phyloP scores from a whole-genome alignment of 179 eudicot genomes.

The Gypsophila paniculata region DNA sequence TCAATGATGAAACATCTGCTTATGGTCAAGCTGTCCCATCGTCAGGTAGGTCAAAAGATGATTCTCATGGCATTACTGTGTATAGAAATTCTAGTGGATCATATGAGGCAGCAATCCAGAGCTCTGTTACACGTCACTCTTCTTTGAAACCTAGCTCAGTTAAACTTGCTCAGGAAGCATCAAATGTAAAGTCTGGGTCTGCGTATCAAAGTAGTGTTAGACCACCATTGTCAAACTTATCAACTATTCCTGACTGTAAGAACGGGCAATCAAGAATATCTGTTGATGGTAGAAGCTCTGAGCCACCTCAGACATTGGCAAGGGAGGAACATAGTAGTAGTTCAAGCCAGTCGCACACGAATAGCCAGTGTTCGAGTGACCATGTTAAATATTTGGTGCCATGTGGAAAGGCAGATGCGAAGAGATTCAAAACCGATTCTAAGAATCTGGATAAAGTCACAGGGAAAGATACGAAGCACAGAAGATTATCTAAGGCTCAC shows the following conservation, averaged over 20 bases:
- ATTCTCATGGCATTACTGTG: slow-evolving; percentile 31
- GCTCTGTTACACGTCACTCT: slow-evolving; percentile 24
- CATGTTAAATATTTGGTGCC: slow-evolving; percentile 27
- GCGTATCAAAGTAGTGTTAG: slow-evolving; percentile 19
- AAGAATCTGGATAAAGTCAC: slow-evolving; percentile 42
- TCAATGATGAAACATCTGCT: slow-evolving; percentile 27
- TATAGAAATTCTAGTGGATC: slow-evolving; percentile 25
- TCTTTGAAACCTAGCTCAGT: slow-evolving; percentile 29
- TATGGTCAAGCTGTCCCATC: slow-evolving; percentile 32
- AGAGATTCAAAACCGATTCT: slow-evolving; percentile 51
- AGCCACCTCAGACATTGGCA: slow-evolving; percentile 22
- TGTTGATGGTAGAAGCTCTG: slow-evolving; percentile 25
- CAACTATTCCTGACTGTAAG: slow-evolving; percentile 24
- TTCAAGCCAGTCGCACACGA: slow-evolving; percentile 39
- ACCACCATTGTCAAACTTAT: slow-evolving; percentile 24
- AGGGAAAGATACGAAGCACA: slow-evolving; percentile 41
- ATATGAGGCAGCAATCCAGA: slow-evolving; percentile 30
- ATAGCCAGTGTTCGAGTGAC: slow-evolving; percentile 42
- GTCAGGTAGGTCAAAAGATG: slow-evolving; percentile 31
- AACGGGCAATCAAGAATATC: slow-evolving; percentile 27
- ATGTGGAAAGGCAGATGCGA: slow-evolving; percentile 36
- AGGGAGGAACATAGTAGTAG: slow-evolving; percentile 38
- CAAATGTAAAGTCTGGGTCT: slow-evolving; percentile 25
- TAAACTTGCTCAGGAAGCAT: slow-evolving; percentile 27
- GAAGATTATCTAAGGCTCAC: slow-evolving; percentile 44